phyloP scores from a whole-genome alignment of 164 flowering plant species.

The Aristolochia fimbriata region DNA sequence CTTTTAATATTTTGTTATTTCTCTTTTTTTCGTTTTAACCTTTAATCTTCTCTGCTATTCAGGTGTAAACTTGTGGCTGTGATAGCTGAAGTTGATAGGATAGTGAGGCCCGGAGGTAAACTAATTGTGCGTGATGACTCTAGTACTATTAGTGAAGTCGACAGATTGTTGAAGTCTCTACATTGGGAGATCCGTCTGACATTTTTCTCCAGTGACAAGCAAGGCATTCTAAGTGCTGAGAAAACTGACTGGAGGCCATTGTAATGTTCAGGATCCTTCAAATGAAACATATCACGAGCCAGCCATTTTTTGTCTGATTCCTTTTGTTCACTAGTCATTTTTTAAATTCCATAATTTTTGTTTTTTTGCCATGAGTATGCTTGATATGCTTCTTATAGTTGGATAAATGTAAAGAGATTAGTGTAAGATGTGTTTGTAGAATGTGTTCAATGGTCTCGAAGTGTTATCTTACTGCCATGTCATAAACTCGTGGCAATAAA shows the following conservation, averaged over 20 bases:
- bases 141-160: constrained; percentile 41
- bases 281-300: constrained; percentile 7
- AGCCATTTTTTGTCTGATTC: no score
- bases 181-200: constrained; percentile 72
- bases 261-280: constrained; percentile 24
- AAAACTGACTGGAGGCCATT: constrained; percentile 62
- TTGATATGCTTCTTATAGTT: no score
- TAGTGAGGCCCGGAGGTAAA: constrained; percentile 79
- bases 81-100: constrained; percentile 71
- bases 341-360: no score
- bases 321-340: no score
- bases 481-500: no score
- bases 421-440: no score
- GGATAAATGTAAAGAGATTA: no score
- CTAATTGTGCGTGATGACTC: constrained; percentile 70
- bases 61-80: constrained; percentile 64
- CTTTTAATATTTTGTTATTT: no score
- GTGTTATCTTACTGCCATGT: no score
- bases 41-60: constrained; percentile 10
- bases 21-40: not conserved
- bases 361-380: no score
- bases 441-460: no score
- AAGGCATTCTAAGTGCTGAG: constrained; percentile 67
- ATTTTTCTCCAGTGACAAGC: constrained; percentile 45
- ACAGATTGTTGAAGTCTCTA: constrained; percentile 60